Percentiles rank a stretch among this genome's conserved stretches.
These are phyloP conservation scores for Allium cepa DNA, from an alignment of 106 monocot genomes.

Conservation along the genomic window DNA sequence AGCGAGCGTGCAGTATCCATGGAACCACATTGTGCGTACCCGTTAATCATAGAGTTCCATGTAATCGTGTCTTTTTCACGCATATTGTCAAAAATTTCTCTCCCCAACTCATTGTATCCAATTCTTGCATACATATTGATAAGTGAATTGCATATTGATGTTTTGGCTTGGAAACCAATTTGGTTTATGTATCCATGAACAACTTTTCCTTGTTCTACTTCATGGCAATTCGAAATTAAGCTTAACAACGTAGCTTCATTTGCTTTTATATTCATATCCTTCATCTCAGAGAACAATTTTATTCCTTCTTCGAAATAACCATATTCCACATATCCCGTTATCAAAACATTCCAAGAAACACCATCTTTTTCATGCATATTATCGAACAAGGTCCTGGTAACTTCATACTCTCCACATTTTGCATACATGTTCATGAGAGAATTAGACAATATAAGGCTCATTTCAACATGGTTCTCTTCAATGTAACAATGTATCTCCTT, in stretches of 20 bases:
- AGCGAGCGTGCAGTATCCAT: conserved; percentile 8
- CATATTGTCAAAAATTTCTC: conserved; percentile 6
- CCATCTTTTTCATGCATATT: conserved; percentile 10
- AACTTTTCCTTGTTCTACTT: conserved; percentile 6
- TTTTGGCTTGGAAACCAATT: conserved; percentile 6
- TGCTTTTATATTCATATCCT: conserved; percentile 10
- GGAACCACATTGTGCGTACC: conserved; percentile 8
- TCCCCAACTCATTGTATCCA: conserved; percentile 6
- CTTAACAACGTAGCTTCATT: conserved; percentile 17
- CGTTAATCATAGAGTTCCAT: conserved; percentile 16
- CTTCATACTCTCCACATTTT: conserved; percentile 20
- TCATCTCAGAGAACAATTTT: conserved; percentile 22
- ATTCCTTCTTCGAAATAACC: conserved; percentile 13
- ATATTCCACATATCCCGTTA: conserved; percentile 12
- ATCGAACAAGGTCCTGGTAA: conserved; percentile 10
- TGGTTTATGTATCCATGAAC: conserved; percentile 12
- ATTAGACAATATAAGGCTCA: conserved; percentile 19
- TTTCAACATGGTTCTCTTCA: conserved; percentile 2
- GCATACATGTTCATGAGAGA: conserved; percentile 40
- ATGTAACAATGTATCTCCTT: conserved; percentile 34
- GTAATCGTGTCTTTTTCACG: conserved; percentile 5
- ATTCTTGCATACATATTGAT: conserved; percentile 12
- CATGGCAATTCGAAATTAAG: conserved; percentile 13
- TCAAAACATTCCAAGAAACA: conserved; percentile 20
- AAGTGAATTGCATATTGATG: conserved; percentile 15